phyloP scores from a whole-genome alignment of 805 yeast species.

The Torulaspora franciscae region DNA sequence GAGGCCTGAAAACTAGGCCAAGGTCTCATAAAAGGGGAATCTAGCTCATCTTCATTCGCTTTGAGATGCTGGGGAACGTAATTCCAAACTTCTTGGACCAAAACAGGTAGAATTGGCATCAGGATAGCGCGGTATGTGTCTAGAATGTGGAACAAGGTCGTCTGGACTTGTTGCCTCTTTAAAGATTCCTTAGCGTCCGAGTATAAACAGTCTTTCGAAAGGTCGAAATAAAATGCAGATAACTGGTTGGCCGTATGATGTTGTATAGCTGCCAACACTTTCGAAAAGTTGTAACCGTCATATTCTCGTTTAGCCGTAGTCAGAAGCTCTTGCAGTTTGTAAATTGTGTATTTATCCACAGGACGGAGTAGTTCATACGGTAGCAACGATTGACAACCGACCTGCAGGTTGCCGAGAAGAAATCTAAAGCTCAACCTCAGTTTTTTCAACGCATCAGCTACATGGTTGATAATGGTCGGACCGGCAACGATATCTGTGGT shows the following conservation, averaged over 20 bases:
- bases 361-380: conserved; percentile 38
- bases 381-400: conserved; percentile 38
- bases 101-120: conserved; percentile 76
- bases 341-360: conserved; percentile 61
- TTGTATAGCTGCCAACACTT: conserved; percentile 61
- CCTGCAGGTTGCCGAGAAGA: conserved; percentile 69
- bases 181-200: conserved; percentile 50
- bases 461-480: conserved; percentile 64
- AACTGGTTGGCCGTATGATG: conserved; percentile 68
- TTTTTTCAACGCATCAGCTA: conserved; percentile 76
- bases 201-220: conserved; percentile 79
- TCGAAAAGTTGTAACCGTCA: conserved; percentile 57
- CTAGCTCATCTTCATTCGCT: conserved; percentile 1
- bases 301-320: conserved; percentile 43
- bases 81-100: conserved; percentile 87
- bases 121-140: conserved; percentile 59
- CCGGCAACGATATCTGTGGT: conserved; percentile 76
- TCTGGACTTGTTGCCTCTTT: conserved; percentile 45
- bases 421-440: conserved; percentile 75
- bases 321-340: conserved; percentile 48
- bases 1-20: conserved; percentile 11
- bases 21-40: conserved; percentile 1
- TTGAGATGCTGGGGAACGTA: conserved; percentile 39
- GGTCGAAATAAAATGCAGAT: conserved; percentile 81
- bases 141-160: conserved; percentile 58